Evolutionary conservation across 1,139 yeast species (phyloP), one percentile per base, ranked within the genome.

Genomic region (Taiozyma sp.): DNA sequence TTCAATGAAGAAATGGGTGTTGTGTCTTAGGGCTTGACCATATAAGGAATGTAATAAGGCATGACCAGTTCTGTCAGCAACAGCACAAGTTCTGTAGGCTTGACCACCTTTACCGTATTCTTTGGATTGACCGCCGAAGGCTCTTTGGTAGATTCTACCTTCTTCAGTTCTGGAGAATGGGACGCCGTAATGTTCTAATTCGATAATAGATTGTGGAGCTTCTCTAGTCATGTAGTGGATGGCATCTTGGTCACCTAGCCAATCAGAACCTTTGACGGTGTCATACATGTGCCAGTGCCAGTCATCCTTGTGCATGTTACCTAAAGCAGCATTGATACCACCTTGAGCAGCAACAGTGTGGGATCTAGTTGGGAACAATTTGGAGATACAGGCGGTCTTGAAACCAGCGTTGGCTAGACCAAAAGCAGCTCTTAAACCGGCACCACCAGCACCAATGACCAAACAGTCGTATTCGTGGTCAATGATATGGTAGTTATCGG

Each of bases 281-380:
- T 93, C 99, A 74, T 92, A 92, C 97, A 93, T 92, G 74, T 93
- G 99, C 98, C 99, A 93, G 72, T 89, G 95, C 99, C 99, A 93
- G 76, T 92, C 93, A 72, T 93, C 99, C 62, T 81, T 79, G 76
- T 95, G 98, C 97, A 93, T 92, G 79, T 93, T 93, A 61, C 75
- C 93, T 58, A 93, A 79, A 44, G 99, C 99, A 63, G 99, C 99
- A 67, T 93, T 93, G 74, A 93, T 93, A 76, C 99, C 99, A 74
- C 99, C 99, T 75, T 93, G 99, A 52, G 99, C 99, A 53, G 99
- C 99, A 52, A 93, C 99, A 32, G 99, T 93, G 72, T 93, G 99
- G 32, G 97, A 91, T 76, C 99, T 87, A 48, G 99, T 93, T 51
- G 99, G 99, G 80, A 93, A 93, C 65, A 93, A 82, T 75, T 93